Evolutionary conservation across 345 rosid species (phyloP).

Genomic region (Rhodamnia argentea): DNA sequence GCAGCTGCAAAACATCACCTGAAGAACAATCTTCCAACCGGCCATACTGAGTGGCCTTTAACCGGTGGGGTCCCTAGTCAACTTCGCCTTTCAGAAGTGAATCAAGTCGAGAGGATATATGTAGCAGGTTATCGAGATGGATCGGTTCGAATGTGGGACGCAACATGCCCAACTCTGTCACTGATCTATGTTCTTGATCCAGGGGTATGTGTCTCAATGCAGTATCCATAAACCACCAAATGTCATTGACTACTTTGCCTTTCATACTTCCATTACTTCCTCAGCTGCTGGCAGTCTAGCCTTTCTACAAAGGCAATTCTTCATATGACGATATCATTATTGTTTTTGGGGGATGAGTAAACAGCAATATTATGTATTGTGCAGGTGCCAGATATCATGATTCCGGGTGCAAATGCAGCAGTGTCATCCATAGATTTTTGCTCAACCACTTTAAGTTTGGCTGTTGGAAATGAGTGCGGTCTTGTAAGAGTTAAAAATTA

Average conservation of each 20-base stretch:
- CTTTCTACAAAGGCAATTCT: background rate
- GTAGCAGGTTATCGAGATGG: conserved; percentile 84
- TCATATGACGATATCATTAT: background rate
- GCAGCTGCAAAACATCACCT: conserved; percentile 44
- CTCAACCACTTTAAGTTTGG: conserved; percentile 45
- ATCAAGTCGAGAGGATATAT: conserved; percentile 55
- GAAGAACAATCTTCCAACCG: conserved; percentile 15
- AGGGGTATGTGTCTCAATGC: conserved; percentile 23
- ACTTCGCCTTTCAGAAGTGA: conserved; percentile 23
- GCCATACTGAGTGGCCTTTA: conserved; percentile 57
- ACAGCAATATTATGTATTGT: conserved; percentile 6
- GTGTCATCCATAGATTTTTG: conserved; percentile 59
- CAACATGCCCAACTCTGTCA: conserved; percentile 51
- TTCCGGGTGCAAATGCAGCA: conserved; percentile 32
- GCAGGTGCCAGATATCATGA: conserved; percentile 35
- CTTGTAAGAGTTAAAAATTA: conserved; percentile 37
- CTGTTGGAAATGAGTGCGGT: conserved; percentile 61
- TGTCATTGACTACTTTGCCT: background rate
- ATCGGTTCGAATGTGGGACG: conserved; percentile 75
- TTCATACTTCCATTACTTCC: background rate
- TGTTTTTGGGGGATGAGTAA: background rate
- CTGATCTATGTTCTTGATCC: conserved; percentile 41
- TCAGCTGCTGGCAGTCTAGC: background rate
- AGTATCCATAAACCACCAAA: background rate
- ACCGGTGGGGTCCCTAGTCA: conserved; percentile 70